Percentiles rank a stretch among this genome's conserved stretches.
These are phyloP conservation scores for Plenodomus biglobosus DNA, from an alignment of 2,329 filamentous ascomycete species.

Conservation along the genomic window DNA sequence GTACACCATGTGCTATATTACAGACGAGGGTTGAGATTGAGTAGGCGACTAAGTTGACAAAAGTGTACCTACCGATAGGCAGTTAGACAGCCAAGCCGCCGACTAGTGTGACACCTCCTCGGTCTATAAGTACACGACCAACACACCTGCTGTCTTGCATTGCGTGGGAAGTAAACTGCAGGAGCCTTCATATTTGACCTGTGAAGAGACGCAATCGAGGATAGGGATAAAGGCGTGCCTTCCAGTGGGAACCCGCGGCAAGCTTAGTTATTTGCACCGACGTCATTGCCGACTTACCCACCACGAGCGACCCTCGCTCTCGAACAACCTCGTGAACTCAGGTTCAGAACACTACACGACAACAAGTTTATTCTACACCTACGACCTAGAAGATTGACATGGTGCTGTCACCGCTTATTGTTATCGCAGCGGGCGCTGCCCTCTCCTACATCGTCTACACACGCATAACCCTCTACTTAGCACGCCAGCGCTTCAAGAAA, in stretches of 20 bases:
- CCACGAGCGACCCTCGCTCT: background rate
- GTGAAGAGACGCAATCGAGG: background rate
- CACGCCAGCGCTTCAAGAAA: slow-evolving; percentile 43
- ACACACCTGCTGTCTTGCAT: background rate
- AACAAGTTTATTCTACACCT: background rate
- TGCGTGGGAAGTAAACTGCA: background rate
- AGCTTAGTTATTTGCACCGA: background rate
- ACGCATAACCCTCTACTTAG: slow-evolving; percentile 38
- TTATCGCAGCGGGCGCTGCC: slow-evolving; percentile 35
- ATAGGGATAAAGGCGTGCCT: background rate
- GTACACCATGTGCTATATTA: no score
- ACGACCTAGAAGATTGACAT: slow-evolving; percentile 7
- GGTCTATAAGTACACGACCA: background rate
- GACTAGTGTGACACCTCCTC: background rate
- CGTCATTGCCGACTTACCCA: slow-evolving; percentile 1
- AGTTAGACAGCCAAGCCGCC: background rate
- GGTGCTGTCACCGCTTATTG: slow-evolving; percentile 30
- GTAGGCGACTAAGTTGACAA: no score
- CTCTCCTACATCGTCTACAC: slow-evolving; percentile 41
- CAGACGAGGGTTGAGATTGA: no score
- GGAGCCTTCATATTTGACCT: background rate
- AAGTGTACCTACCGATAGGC: no score
- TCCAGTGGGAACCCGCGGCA: background rate
- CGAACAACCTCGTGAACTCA: background rate
- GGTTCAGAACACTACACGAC: background rate